phyloP scores from a whole-genome alignment of 2,329 filamentous ascomycete species.

The Verticillium alfalfae region DNA sequence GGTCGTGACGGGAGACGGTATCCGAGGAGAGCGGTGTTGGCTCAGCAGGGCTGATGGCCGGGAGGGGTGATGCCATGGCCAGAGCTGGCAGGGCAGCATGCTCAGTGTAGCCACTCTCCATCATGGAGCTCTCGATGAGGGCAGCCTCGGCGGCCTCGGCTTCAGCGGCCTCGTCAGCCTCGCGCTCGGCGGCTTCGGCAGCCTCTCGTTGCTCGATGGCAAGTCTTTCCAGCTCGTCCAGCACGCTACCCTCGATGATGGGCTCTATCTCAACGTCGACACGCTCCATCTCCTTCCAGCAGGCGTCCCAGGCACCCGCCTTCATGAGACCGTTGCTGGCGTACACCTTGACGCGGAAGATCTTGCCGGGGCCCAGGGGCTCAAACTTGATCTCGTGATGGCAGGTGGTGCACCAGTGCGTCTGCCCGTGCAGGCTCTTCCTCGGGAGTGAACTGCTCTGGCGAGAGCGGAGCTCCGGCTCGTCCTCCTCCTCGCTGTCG shows the following conservation, averaged over 20 bases:
- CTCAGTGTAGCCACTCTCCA: neutral
- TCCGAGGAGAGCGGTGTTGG: constrained; percentile 1
- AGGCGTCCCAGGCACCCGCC: constrained; percentile 84
- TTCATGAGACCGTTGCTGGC: constrained; percentile 93
- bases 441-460: constrained; percentile 11
- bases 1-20: constrained; percentile 11
- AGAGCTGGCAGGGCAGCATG: neutral
- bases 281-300: constrained; percentile 98
- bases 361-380: constrained; percentile 44
- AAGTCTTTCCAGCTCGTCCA: constrained; percentile 55
- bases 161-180: neutral
- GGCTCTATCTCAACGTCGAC: constrained; percentile 90
- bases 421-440: constrained; percentile 17
- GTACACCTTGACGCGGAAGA: constrained; percentile 81
- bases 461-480: constrained; percentile 19
- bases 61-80: neutral
- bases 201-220: constrained; percentile 34
- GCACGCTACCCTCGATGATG: constrained; percentile 51
- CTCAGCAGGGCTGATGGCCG: constrained; percentile 1
- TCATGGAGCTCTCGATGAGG: neutral
- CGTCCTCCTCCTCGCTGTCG: constrained; percentile 38
- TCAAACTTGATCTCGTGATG: constrained; percentile 50
- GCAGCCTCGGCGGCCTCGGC: neutral
- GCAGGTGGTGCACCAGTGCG: constrained; percentile 54
- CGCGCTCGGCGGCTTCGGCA: constrained; percentile 14